Base-by-base conservation (phyloP, 495 filamentous ascomycete genomes). In the Hypoxylon perforatum region DNA sequence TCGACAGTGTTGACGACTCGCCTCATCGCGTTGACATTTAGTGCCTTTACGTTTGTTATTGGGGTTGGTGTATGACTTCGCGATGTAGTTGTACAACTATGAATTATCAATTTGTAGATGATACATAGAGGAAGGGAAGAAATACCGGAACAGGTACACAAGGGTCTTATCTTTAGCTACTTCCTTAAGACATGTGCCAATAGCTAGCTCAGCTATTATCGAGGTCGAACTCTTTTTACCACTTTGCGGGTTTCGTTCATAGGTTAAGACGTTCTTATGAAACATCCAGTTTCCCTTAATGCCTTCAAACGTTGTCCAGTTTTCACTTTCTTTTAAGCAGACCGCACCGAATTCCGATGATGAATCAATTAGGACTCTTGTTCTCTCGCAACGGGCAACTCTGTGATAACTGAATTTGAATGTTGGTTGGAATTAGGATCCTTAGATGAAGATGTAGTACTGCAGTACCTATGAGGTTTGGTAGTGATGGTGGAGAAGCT, bases 161-260 rank as follows among this genome's bases (percentile, higher is more conserved):
- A 45, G 41, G n/a, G 41, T 45, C 21, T n/a, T 18, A 19, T 45
- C 41, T 21, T 45, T 45, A 6, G 41, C 41, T 18, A 47, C 44
- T 47, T 47, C 44, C n/a, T 47, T 22, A 47, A 47, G 44, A 47
- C 44, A 47, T 4, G 44, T 47, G 19, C 44, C 44, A 47, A 47
- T 47, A 9, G 44, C 44, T 25, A 1, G 23, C 19, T 47, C 19
- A 25, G 44, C 44, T 23, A 18, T 21, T 2, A 45, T 45, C 25
- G 44, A 21, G 25, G 19, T 23, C 11, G 42, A n/a, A 2, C 3
- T 21, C 15, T 45, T 45, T 2, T 6, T 45, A 17, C 42, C 42
- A 45, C 2, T 17, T 21, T 47, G 4, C 1, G 44, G 44, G 19
- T 47, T 17, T 47, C 44, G 18, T 47, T 47, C 44, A 21, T 47